Evolutionary conservation across 306 rosid genomes (phyloP).

Genomic region (Quercus dentata): DNA sequence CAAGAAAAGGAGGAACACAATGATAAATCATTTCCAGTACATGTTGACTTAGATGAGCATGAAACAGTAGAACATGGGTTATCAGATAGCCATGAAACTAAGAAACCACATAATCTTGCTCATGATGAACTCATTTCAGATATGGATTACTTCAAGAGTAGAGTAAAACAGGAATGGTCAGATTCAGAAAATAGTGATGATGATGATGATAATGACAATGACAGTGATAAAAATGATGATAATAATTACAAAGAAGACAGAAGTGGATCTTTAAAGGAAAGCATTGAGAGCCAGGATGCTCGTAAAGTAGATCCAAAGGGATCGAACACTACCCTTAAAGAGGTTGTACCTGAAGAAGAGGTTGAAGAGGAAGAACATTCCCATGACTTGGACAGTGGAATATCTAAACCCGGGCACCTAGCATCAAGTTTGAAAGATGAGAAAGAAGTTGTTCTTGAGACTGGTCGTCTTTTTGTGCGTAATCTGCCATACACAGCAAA

Average conservation of each 20-base stretch:
- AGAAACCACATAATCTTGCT: slow-evolving; percentile 29
- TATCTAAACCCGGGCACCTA: slow-evolving; percentile 17
- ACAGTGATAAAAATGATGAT: slow-evolving; percentile 24
- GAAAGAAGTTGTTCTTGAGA: slow-evolving; percentile 47
- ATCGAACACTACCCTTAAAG: slow-evolving; percentile 14
- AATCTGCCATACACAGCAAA: slow-evolving; percentile 81
- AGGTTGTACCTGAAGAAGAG: slow-evolving; percentile 22
- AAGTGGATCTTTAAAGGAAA: slow-evolving; percentile 22
- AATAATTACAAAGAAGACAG: slow-evolving; percentile 7
- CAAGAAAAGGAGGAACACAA: slow-evolving; percentile 26
- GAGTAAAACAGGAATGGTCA: slow-evolving; percentile 72
- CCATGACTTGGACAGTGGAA: slow-evolving; percentile 13
- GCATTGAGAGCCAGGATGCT: slow-evolving; percentile 21
- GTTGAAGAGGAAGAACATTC: slow-evolving; percentile 15
- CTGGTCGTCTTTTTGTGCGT: slow-evolving; percentile 75
- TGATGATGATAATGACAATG: slow-evolving; percentile 30
- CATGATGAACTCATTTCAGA: slow-evolving; percentile 51
- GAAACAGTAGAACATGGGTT: slow-evolving; percentile 21
- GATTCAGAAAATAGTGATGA: slow-evolving; percentile 63
- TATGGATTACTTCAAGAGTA: slow-evolving; percentile 85
- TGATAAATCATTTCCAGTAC: slow-evolving; percentile 19
- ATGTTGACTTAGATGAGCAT: slow-evolving; percentile 21
- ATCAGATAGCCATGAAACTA: slow-evolving; percentile 17
- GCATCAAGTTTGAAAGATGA: slow-evolving; percentile 37
- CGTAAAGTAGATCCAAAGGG: slow-evolving; percentile 22